Evolutionary conservation across 257 asterid genomes (phyloP).

Genomic region (Avicennia marina): DNA sequence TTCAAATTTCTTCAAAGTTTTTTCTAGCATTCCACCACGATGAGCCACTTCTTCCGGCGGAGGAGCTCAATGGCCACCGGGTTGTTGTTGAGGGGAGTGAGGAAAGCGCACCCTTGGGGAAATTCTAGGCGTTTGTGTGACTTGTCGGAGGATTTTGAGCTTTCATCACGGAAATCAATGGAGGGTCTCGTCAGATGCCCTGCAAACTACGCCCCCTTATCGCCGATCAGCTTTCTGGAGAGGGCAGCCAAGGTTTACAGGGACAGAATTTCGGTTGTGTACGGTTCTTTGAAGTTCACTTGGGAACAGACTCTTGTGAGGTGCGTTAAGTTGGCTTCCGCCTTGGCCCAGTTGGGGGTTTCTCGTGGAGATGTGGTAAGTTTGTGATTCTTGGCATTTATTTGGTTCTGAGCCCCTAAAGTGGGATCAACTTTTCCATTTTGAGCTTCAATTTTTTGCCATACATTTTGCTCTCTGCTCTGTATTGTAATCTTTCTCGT

Average conservation of each 20-base stretch:
- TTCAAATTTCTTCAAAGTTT: not conserved
- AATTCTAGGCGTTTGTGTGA: slow-evolving; percentile 13
- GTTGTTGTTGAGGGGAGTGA: not conserved
- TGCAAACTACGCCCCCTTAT: slow-evolving; percentile 38
- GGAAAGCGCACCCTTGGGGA: not conserved
- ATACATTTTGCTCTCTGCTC: not conserved
- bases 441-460: not conserved
- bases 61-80: not conserved
- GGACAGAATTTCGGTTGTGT: slow-evolving; percentile 46
- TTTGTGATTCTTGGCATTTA: not conserved
- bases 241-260: slow-evolving; percentile 49
- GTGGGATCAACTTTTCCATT: no score
- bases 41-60: slow-evolving; percentile 30
- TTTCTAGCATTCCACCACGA: no score
- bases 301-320: slow-evolving; percentile 41
- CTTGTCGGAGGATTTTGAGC: slow-evolving; percentile 13
- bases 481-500: no score
- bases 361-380: slow-evolving; percentile 46
- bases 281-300: slow-evolving; percentile 31
- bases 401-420: no score
- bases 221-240: slow-evolving; percentile 48
- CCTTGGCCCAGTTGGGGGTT: slow-evolving; percentile 35
- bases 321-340: slow-evolving; percentile 47
- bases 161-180: slow-evolving; percentile 31
- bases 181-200: slow-evolving; percentile 34